Evolutionary conservation across 768 basidiomycete genomes (phyloP), one percentile per base, ranked within the genome.

Genomic region (Collybiopsis luxurians): DNA sequence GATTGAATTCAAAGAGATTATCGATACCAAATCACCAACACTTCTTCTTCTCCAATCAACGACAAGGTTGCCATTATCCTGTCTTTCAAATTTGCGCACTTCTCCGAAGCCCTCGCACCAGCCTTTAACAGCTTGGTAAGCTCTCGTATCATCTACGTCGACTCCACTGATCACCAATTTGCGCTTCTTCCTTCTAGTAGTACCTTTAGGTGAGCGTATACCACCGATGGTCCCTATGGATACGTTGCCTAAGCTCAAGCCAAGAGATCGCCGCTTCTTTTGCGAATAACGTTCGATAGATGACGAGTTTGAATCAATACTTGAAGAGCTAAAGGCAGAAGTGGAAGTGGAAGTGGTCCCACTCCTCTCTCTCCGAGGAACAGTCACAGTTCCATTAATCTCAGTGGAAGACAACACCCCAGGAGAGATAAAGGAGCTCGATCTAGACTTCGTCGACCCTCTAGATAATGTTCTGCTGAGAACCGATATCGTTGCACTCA

Each of bases 61-160:
- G 43, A 68, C 63, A 49, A 74, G 43, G 45, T 61, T 60, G 27
- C 71, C 72, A 56, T 66, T 68, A 23, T 59, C 57, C 38, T 59
- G 59, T 19, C 64, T 52, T n/a, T 47, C 63, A 57, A 75, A 67
- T 36, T 64, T 62, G 42, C 66, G 64, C 38, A 75, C 60, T 60
- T 73, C 68, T 36, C 74, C 74, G 56, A 74, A 70, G n/a, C 55
- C 55, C 64, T 73, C 71, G 59, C 72, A 73, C 73, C 74, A 75
- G 15, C 52, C 52, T 58, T 59, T 68, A 7, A 75, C 70, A 45
- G 71, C 71, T 30, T 69, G 68, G 47, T 64, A 67, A 23, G 59
- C 67, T 13, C 60, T 53, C 34, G 56, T 54, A 59, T 73, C 69
- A 1, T 64, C 62, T 24, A 56, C 53, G 21, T 36, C 60, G 11